A percentile compares a stretch with the other conserved stretches of the same genome.
phyloP scores from a whole-genome alignment of 2,329 filamentous ascomycete genomes.

The Hymenoscyphus albidus region DNA sequence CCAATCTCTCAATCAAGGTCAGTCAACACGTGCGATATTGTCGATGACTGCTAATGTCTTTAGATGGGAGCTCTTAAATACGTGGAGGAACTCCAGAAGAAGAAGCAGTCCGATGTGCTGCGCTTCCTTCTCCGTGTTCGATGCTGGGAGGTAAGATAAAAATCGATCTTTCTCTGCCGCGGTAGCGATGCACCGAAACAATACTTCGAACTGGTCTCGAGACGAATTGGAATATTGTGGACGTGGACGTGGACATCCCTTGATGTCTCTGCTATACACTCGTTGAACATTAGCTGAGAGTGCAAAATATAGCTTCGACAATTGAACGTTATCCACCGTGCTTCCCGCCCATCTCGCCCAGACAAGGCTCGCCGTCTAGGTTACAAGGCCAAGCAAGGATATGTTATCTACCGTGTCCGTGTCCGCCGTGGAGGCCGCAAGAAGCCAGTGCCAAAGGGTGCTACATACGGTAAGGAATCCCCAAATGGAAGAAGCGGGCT shows the following conservation, averaged over 20 bases:
- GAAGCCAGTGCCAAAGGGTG: constrained; percentile 93
- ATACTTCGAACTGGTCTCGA: constrained; percentile 33
- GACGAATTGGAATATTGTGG: constrained; percentile 32
- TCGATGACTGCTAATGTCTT: background rate
- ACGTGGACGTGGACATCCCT: constrained; percentile 34
- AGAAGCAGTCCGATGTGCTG: constrained; percentile 99
- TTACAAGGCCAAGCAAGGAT: constrained; percentile 99
- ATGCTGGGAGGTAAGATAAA: constrained; percentile 94
- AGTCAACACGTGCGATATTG: constrained; percentile 6
- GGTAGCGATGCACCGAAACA: constrained; percentile 27
- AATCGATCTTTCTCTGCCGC: constrained; percentile 38
- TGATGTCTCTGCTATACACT: constrained; percentile 18
- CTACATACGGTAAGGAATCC: constrained; percentile 83
- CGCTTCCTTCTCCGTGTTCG: constrained; percentile 99
- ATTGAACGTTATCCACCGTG: constrained; percentile 99
- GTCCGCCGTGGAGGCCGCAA: constrained; percentile 99
- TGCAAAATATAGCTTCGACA: constrained; percentile 99
- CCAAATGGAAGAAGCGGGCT: constrained; percentile 8
- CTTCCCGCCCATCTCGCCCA: constrained; percentile 93
- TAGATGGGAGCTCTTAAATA: constrained; percentile 59
- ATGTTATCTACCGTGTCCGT: constrained; percentile 99
- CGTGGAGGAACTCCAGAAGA: constrained; percentile 99
- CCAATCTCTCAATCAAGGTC: constrained; percentile 16
- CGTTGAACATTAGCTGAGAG: constrained; percentile 66
- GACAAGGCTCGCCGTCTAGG: constrained; percentile 99